Conservation (phyloP, 257 asterid genomes). For the Nicotiana otophora region DNA sequence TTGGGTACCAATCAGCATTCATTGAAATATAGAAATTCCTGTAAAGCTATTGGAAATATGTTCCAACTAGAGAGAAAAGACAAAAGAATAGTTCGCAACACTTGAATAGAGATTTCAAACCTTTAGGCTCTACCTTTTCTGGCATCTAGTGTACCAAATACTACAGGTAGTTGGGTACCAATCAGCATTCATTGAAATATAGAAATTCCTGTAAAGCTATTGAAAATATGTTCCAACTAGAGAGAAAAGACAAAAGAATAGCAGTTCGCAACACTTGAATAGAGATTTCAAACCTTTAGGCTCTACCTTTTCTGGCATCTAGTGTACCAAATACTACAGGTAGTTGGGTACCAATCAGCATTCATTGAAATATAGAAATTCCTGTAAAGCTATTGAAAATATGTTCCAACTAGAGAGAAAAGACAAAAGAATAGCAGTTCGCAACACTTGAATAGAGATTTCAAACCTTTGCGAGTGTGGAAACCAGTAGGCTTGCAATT, state of each 20-base stretch:
- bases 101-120: conserved; percentile 16
- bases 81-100: neutral
- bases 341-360: neutral
- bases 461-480: conserved; percentile 84
- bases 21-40: neutral
- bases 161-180: neutral
- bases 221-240: neutral
- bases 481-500: conserved; percentile 91
- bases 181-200: neutral
- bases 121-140: conserved; percentile 29
- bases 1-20: neutral
- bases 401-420: neutral
- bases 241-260: neutral
- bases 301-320: neutral
- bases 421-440: neutral
- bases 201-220: neutral
- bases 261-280: neutral
- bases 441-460: neutral
- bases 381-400: neutral
- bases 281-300: conserved; percentile 50
- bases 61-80: neutral
- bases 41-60: neutral
- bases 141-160: neutral
- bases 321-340: neutral
- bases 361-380: neutral